A percentile compares a stretch with the other conserved stretches of the same genome.
Conservation (phyloP, 352 stramenopile species). For the Globisporangium megalacanthum region DNA sequence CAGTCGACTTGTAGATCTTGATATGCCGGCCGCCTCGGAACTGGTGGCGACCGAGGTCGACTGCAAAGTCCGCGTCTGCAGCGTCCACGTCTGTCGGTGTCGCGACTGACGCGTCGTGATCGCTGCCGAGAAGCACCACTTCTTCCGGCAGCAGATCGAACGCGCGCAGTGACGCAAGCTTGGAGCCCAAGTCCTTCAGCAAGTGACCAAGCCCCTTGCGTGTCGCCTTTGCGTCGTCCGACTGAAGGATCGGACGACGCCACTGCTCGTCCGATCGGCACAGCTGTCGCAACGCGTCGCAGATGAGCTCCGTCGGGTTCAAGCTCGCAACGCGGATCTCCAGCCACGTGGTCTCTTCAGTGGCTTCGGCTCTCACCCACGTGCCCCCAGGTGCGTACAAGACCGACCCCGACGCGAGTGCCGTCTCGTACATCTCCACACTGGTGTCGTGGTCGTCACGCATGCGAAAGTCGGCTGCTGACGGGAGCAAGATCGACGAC, state of each 20-base stretch:
- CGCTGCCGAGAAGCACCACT: slow-evolving; percentile 10
- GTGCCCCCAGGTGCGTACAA: slow-evolving; percentile 45
- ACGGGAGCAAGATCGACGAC: slow-evolving; percentile 7
- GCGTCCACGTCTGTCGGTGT: background rate
- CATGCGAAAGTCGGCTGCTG: slow-evolving; percentile 14
- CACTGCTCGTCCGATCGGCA: slow-evolving; percentile 20
- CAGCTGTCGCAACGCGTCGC: slow-evolving; percentile 27
- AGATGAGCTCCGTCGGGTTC: slow-evolving; percentile 19
- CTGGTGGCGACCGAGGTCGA: slow-evolving; percentile 23
- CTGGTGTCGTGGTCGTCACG: slow-evolving; percentile 10
- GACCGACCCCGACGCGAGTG: slow-evolving; percentile 32
- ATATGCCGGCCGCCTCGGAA: slow-evolving; percentile 26
- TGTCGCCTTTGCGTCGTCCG: slow-evolving; percentile 4
- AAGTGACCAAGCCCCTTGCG: slow-evolving; percentile 15
- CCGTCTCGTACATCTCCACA: slow-evolving; percentile 3
- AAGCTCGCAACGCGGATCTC: slow-evolving; percentile 32
- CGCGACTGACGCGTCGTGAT: background rate
- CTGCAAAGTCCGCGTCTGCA: slow-evolving; percentile 1
- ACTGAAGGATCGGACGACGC: slow-evolving; percentile 16
- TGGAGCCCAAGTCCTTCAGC: slow-evolving; percentile 16
- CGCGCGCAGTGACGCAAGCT: slow-evolving; percentile 14
- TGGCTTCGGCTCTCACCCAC: slow-evolving; percentile 32
- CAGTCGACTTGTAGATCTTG: slow-evolving; percentile 26
- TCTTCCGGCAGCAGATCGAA: slow-evolving; percentile 35
- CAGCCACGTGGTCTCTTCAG: slow-evolving; percentile 27